Base-by-base conservation (phyloP, 2,329 filamentous ascomycete genomes). In the Fusarium penzigii region DNA sequence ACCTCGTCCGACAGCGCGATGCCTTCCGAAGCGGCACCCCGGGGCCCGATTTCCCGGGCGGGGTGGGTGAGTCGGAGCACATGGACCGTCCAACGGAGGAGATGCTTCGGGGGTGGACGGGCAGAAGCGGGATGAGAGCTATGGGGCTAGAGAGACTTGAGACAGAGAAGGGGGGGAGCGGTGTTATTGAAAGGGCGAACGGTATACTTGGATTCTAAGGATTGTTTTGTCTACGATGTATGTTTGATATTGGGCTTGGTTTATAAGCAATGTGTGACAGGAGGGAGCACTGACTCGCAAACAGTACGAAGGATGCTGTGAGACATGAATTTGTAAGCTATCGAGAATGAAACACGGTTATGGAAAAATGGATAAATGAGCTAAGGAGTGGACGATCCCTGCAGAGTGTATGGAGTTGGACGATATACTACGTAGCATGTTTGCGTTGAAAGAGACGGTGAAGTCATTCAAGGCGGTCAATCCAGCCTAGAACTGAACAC, bases 11-110 rank as follows among this genome's bases (percentile, higher is more conserved):
- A 14, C 91, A 96, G 73, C 81, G 88, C 17, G 77, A 83, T n/a
- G 82, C 84, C 0, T 94, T 94, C 61, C 70, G 87, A 3, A 67
- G 75, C 0, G 92, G 91, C 5, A 82, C 79, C 0, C 87, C 86
- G 0, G 82, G 80, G 0, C 86, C 85, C 29, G 88, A 91, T 61
- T 90, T 90, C 65, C 87, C 87, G 0, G 86, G 86, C 2, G 89
- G 89, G 0, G 74, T 80, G 46, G 89, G 89, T 6, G 89, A 92
- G 69, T 73, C 75, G 14, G 70, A 70, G 17, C 82, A 85, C 55
- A 62, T 78, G 32, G 77, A 71, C 12, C 70, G 81, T 17, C 76
- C 78, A 2, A 74, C 72, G 1, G 71, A 71, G 43, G 67, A 68
- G 1, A 70, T 70, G 53, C 58, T 78, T 25, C 68, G 68, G 29